Evolutionary conservation across 2,329 filamentous ascomycete species (phyloP), one percentile per base, ranked within the genome.

Genomic region (Chaetomiaceae sp.): DNA sequence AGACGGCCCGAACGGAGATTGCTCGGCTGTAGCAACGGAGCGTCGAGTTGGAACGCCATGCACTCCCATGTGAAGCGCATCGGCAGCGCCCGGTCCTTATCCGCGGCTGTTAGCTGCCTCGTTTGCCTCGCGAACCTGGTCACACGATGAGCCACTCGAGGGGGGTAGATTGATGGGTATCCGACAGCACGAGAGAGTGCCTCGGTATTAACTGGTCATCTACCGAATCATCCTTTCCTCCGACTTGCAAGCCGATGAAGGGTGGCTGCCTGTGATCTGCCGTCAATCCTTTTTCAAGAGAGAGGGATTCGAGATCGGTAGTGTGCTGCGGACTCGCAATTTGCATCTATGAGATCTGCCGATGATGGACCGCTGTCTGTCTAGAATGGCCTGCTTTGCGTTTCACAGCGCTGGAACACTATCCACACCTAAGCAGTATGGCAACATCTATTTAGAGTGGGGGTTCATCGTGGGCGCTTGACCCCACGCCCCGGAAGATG

Each of bases 401-500:
- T 43, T 51, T 41, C 49, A 45, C 32, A 38, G 10, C 11, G 13
- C 21, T 43, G 23, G 25, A 37, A 27, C n/a, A n/a, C n/a, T n/a
- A n/a, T n/a, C n/a, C n/a, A n/a, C n/a, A n/a, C n/a, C n/a, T n/a
- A n/a, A n/a, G n/a, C n/a, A n/a, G n/a, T n/a, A n/a, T n/a, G n/a
- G n/a, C n/a, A n/a, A n/a, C n/a, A n/a, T n/a, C n/a, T n/a, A 33
- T 13, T 33, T 33, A 33, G 5, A 33, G n/a, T 14, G 11, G 10
- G 10, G n/a, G n/a, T 42, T 13, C 37, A 36, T 29, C 23, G 27
- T 25, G 13, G n/a, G 14, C 7, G 16, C 6, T 34, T 21, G 21
- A 48, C 40, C 43, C 51, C 51, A 50, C 51, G 21, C 18, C 40
- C 40, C 45, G 49, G 42, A 37, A 36, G 43, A 30, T 32, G 37